Evolutionary conservation across 352 stramenopile species (phyloP), one percentile per base, ranked within the genome.

Genomic region (Phytophthora agathidicida): DNA sequence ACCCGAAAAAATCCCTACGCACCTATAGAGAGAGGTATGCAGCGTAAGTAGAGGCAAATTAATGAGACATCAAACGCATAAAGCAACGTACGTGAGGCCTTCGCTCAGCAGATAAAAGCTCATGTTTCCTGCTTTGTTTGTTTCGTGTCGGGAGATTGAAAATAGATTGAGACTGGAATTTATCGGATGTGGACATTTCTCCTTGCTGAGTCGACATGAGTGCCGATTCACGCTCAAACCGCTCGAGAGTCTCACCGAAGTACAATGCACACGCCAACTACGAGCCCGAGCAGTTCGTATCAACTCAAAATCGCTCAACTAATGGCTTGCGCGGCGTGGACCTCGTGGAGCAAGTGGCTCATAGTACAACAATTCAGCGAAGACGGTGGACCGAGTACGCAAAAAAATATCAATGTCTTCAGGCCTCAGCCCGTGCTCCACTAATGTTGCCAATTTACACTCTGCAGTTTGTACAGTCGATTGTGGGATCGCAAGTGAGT

Each of bases 41-140:
- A 44, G 2, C 19, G 37, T 41, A 19, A 38, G 41, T 19, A 35
- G 19, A 31, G 13, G 28, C 6, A 26, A 20, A 9, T 11, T 3
- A 28, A 51, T 14, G 13, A 19, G 10, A 28, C 32, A 32, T 35
- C 2, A 7, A 43, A 5, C 13, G 13, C 24, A 16, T 0, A 3
- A 14, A 30, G n/a, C 20, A 6, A 65, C 75, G 49, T 62, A 91
- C 81, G 75, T 82, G 55, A 91, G 72, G 8, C 78, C 70, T 70
- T 89, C 75, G 54, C 78, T 91, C 22, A 91, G 54, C 17, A 91
- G 66, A 56, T 89, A 91, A 59, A 91, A 85, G 47, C 70, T 77
- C 81, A 91, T 90, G 43, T 7, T 63, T 27, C 14, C 6, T 30
- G 3, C 27, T 19, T 7, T 23, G 6, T 38, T 51, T 9, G 37